These are phyloP conservation scores for Pseudozyma thailandica DNA, from an alignment of 1,284 basidiomycete genomes.

Conservation along the genomic window DNA sequence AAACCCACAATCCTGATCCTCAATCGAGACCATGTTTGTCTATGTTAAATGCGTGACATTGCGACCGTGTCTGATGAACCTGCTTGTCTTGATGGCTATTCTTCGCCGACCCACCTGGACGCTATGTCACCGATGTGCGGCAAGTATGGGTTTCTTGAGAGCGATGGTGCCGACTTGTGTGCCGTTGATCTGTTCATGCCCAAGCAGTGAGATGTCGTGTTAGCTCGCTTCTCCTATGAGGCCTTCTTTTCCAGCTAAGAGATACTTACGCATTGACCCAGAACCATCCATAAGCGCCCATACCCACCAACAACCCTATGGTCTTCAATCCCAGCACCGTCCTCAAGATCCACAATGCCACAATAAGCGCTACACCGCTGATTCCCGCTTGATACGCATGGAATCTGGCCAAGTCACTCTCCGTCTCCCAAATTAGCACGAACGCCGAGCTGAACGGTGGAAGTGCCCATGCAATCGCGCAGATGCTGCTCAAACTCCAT, in stretches of 20 bases:
- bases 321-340: slow-evolving; percentile 54
- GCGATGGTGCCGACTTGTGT: slow-evolving; percentile 47
- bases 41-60: too few relatives aligned
- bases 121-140: slow-evolving; percentile 52
- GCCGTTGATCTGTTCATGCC: slow-evolving; percentile 39
- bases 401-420: slow-evolving; percentile 60
- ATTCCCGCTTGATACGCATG: slow-evolving; percentile 62
- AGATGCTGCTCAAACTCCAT: slow-evolving; percentile 55
- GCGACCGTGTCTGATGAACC: neutral
- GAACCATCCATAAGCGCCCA: slow-evolving; percentile 59
- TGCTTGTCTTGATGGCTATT: slow-evolving; percentile 12
- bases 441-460: slow-evolving; percentile 56
- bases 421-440: slow-evolving; percentile 59
- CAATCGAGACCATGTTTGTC: too few relatives aligned
- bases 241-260: neutral
- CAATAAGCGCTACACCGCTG: slow-evolving; percentile 44
- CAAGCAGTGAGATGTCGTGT: neutral
- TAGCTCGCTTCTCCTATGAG: neutral
- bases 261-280: slow-evolving; percentile 62
- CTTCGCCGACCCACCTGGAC: slow-evolving; percentile 55
- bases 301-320: slow-evolving; percentile 55
- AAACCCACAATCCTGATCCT: too few relatives aligned
- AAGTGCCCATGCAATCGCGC: slow-evolving; percentile 54
- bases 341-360: slow-evolving; percentile 53
- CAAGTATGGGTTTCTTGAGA: slow-evolving; percentile 49